Evolutionary conservation across 108 stramenopile genomes (phyloP).

Genomic region (Nitzschia inconspicua): DNA sequence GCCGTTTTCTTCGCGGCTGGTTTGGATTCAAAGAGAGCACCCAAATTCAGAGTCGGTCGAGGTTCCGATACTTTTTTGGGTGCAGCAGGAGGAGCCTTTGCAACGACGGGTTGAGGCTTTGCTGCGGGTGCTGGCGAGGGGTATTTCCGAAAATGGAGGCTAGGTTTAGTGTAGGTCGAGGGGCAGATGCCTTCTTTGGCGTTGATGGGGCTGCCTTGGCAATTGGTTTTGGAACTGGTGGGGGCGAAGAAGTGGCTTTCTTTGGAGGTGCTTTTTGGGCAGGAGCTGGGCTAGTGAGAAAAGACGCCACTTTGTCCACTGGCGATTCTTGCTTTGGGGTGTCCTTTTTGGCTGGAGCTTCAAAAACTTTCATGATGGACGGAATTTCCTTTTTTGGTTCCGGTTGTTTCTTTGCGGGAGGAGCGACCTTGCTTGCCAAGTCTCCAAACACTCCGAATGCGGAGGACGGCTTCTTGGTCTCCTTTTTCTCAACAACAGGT

Average conservation of each 20-base stretch:
- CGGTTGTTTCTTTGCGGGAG: not conserved
- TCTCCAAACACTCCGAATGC: too few relatives aligned
- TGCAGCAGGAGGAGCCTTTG: constrained; percentile 7
- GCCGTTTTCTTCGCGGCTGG: constrained; percentile 16
- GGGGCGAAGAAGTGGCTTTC: too few relatives aligned
- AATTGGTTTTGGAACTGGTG: constrained; percentile 4
- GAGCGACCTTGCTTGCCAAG: not conserved
- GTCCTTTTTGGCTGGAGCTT: not conserved
- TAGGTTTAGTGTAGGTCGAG: constrained; percentile 10
- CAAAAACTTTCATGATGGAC: not conserved
- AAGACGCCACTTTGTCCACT: too few relatives aligned
- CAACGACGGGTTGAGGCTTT: not conserved
- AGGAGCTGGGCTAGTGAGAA: too few relatives aligned
- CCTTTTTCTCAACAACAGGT: not conserved
- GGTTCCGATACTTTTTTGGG: constrained; percentile 1
- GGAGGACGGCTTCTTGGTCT: too few relatives aligned
- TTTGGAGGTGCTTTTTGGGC: not conserved
- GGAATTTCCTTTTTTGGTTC: not conserved
- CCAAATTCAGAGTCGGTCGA: constrained; percentile 3
- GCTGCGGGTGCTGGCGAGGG: not conserved
- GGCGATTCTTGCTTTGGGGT: too few relatives aligned
- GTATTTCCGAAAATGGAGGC: constrained; percentile 3
- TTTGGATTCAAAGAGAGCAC: constrained; percentile 17
- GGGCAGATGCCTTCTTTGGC: not conserved
- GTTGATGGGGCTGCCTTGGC: not conserved